phyloP scores from a whole-genome alignment of 345 rosid species.

The Salix brachista region DNA sequence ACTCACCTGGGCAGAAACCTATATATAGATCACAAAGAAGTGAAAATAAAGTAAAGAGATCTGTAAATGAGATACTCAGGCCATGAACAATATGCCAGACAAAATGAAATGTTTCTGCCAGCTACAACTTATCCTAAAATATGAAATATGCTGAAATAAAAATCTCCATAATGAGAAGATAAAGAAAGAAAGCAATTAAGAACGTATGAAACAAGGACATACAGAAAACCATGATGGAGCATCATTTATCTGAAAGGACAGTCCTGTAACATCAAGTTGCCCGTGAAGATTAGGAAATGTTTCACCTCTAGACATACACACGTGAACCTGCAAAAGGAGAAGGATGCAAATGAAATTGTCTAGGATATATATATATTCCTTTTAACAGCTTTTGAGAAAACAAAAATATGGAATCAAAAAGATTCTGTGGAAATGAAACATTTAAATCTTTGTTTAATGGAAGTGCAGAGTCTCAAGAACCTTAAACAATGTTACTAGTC shows the following conservation, averaged over 20 bases:
- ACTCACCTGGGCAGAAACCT: background rate
- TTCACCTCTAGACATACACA: slow-evolving; percentile 94
- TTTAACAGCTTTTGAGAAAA: background rate
- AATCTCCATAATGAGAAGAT: slow-evolving; percentile 8
- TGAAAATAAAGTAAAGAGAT: background rate
- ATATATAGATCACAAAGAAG: background rate
- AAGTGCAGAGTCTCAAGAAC: background rate
- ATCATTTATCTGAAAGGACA: slow-evolving; percentile 79
- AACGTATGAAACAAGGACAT: slow-evolving; percentile 34
- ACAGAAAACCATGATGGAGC: slow-evolving; percentile 88
- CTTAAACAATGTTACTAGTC: background rate
- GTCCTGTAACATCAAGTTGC: slow-evolving; percentile 78
- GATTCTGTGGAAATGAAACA: background rate
- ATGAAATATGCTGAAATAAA: slow-evolving; percentile 6
- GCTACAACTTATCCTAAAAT: background rate
- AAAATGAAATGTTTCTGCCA: background rate
- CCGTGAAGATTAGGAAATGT: slow-evolving; percentile 92
- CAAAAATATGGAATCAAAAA: background rate
- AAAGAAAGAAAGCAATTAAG: slow-evolving; percentile 15
- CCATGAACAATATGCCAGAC: background rate
- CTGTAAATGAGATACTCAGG: background rate
- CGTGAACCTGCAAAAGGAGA: slow-evolving; percentile 58
- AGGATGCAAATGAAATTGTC: slow-evolving; percentile 1
- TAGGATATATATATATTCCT: background rate
- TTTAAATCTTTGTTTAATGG: too few species aligned